Percentiles rank a stretch among this genome's conserved stretches.
Conservation (phyloP, 2,329 filamentous ascomycete genomes). For the Lachnellula cervina region DNA sequence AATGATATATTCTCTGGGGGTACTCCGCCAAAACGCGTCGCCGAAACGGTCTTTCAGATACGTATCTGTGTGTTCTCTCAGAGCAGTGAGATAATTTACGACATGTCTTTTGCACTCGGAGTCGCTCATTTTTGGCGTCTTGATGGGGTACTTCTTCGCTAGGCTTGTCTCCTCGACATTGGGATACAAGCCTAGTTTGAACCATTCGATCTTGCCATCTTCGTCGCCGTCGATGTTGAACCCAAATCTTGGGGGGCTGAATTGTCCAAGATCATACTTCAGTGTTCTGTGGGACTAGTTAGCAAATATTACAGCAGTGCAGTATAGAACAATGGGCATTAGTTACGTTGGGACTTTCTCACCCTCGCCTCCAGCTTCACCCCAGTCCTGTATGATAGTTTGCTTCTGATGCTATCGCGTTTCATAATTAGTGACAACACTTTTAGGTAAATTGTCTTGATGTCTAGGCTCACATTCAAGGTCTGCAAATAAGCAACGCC, state of each 20-base stretch:
- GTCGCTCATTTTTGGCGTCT: neutral
- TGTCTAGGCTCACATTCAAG: neutral
- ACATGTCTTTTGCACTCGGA: neutral
- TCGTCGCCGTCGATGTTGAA: neutral
- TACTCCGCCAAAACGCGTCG: neutral
- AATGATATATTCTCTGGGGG: slow-evolving; percentile 3
- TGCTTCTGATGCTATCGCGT: neutral
- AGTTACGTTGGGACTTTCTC: neutral
- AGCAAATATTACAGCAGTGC: neutral
- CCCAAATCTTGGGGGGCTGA: neutral
- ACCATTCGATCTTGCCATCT: slow-evolving; percentile 1
- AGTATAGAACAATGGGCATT: neutral
- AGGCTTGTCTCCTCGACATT: neutral
- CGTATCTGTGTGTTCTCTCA: slow-evolving; percentile 2
- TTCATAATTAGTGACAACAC: too few relatives aligned
- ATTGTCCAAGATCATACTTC: neutral
- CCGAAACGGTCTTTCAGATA: neutral
- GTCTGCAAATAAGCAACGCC: neutral
- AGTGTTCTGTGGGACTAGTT: neutral
- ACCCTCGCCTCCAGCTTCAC: neutral
- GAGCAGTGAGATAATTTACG: slow-evolving; percentile 1
- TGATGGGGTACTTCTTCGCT: neutral
- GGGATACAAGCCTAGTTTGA: slow-evolving; percentile 2
- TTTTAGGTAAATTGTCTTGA: too few relatives aligned
- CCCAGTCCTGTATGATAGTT: neutral